Base-by-base conservation (phyloP, 805 yeast genomes). In the Zygoascus ofunaensis region DNA sequence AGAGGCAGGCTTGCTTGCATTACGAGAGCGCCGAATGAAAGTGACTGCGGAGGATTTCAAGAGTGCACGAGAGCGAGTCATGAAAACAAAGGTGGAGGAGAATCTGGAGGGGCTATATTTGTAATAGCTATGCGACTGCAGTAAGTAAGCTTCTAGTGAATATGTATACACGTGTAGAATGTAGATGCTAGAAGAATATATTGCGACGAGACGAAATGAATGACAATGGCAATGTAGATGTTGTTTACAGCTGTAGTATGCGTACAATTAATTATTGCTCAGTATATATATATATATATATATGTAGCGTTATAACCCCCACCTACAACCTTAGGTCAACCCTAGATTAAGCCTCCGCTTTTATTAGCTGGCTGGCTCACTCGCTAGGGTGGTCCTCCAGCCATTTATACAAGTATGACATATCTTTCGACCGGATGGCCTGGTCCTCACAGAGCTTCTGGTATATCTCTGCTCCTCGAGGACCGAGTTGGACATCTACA, bases 21-120 rank as follows among this genome's bases (percentile, higher is more conserved):
- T 90, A 60, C 80, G 97, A 65, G 97, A 90, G 64, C 81, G 97
- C 66, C 79, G 97, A 68, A 90, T 90, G 95, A 94, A 87, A 69
- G 97, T 90, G 34, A 86, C 90, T 30, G 92, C 89, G 23, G 86
- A 84, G 49, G 98, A 90, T 62, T 90, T 90, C 70, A 81, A 83
- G 63, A 79, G 80, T 53, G 98, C 96, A 12, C 84, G 87, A 69
- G 97, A 90, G 64, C 79, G 95, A 57, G 95, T 90, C 41, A 74
- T 90, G 77, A 90, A 90, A 76, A 90, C 89, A 63, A 90, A 90
- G 75, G 87, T 87, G 46, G 97, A 90, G 65, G 97, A 90, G 70
- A 87, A 86, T 58, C 74, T 90, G 53, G 97, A 92, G 66, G 96
- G 97, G 30, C 73, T 90, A 54, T 90, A 90, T 66, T 72, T 87